A percentile compares a stretch with the other conserved stretches of the same genome.
phyloP scores from a whole-genome alignment of 345 rosid species.

The Durio zibethinus region DNA sequence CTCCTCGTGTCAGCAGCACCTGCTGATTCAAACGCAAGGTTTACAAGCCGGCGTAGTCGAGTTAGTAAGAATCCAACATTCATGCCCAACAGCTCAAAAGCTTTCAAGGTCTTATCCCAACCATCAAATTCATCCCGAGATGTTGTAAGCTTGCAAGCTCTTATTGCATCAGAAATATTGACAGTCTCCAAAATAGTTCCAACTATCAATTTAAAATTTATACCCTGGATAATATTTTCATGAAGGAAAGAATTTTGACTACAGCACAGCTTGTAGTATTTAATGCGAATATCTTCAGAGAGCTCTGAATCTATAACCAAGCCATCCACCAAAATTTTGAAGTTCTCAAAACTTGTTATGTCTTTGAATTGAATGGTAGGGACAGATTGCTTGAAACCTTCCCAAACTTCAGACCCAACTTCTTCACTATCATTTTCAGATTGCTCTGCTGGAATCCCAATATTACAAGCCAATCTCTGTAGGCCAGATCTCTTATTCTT shows the following conservation, averaged over 20 bases:
- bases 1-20: constrained; percentile 44
- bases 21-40: constrained; percentile 50
- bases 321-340: constrained; percentile 48
- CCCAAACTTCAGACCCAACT: constrained; percentile 62
- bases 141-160: constrained; percentile 45
- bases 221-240: constrained; percentile 44
- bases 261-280: constrained; percentile 57
- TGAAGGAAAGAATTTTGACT: constrained; percentile 61
- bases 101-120: constrained; percentile 60
- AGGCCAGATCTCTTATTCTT: constrained; percentile 32
- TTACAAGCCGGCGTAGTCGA: constrained; percentile 39
- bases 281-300: constrained; percentile 42
- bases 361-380: constrained; percentile 42
- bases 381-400: constrained; percentile 44
- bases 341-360: constrained; percentile 38
- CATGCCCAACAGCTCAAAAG: constrained; percentile 65
- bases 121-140: constrained; percentile 41
- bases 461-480: constrained; percentile 22
- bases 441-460: constrained; percentile 38
- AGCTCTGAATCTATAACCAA: constrained; percentile 46
- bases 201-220: constrained; percentile 44
- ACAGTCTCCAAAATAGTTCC: constrained; percentile 62
- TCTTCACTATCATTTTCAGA: constrained; percentile 67
- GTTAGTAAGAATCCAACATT: constrained; percentile 56
- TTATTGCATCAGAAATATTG: constrained; percentile 52